Base-by-base conservation (phyloP, 2,329 filamentous ascomycete genomes). In the Sporothrix sp. region DNA sequence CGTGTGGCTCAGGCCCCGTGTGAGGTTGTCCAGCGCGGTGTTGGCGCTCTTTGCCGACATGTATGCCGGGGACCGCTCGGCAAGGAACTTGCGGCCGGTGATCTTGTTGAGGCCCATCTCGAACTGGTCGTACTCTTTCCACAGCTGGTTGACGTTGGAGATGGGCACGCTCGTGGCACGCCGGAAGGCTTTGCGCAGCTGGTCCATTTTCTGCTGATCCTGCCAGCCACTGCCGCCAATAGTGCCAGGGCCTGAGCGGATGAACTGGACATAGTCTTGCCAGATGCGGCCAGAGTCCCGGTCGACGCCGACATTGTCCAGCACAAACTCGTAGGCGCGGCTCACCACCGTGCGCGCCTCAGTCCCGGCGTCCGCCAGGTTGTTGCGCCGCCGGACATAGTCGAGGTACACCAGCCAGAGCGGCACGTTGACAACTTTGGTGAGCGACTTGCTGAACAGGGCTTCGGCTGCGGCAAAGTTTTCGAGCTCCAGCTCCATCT, bases 91-190 rank as follows among this genome's bases (percentile, higher is more conserved):
- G 21, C 91, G 87, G 37, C 88, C 93, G 37, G 89, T 94, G 58
- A 88, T 79, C 67, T 95, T 97, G 71, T 96, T 96, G 52, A 96
- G 68, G 6, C 84, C 81, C 79, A 93, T 89, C 68, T 98, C 93
- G 62, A 98, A 98, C 58, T 87, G 83, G 64, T 97, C 90, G 62
- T 98, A 98, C 62, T 98, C 91, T 65, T 94, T 95, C 94, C 93
- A 98, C 13, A 98, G 71, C 48, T 77, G 78, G 61, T 91, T 87
- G 44, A 95, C 80, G 28, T 84, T 85, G 50, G 84, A 80, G 56
- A 88, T 95, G 4, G 94, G 94, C 35, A 96, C 80, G 57, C 81
- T 83, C 52, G 96, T 87, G 13, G 91, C 91, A 48, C 84, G 84
- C 61, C 96, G 90, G 64, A 96, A 98, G 1, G 87, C 86, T 64